Conservation (phyloP, 2,329 filamentous ascomycete species). For the Aspergillus alliaceus region DNA sequence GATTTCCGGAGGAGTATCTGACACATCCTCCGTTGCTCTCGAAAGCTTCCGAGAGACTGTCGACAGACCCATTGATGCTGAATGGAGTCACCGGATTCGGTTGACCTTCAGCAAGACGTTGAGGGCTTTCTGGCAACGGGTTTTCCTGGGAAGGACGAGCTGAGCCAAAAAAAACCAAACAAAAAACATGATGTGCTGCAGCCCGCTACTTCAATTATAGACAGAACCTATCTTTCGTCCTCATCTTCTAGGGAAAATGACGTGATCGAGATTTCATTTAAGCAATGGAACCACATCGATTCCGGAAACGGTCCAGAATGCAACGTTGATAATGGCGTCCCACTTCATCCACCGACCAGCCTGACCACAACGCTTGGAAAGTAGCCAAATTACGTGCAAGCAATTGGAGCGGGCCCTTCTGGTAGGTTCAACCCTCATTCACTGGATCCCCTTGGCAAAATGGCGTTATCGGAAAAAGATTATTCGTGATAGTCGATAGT, state of each 20-base stretch:
- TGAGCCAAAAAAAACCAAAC: neutral
- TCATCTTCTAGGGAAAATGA: neutral
- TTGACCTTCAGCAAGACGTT: neutral
- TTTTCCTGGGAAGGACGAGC: neutral
- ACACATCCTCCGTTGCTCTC: neutral
- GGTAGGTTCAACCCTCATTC: neutral
- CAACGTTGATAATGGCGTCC: neutral
- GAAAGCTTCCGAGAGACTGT: neutral
- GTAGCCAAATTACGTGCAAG: neutral
- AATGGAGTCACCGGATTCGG: neutral
- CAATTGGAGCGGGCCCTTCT: neutral
- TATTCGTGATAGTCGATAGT: constrained; percentile 1
- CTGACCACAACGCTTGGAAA: neutral
- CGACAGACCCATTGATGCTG: neutral
- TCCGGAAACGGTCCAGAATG: neutral
- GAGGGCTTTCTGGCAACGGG: neutral
- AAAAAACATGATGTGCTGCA: neutral
- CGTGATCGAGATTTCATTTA: neutral
- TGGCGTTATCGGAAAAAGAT: constrained; percentile 5
- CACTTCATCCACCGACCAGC: neutral
- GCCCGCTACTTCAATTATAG: neutral
- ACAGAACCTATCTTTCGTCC: neutral
- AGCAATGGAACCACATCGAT: neutral
- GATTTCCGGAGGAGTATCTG: neutral
- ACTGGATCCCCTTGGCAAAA: neutral